phyloP scores from a whole-genome alignment of 2,329 filamentous ascomycete species.

The Dendryphion nanum region DNA sequence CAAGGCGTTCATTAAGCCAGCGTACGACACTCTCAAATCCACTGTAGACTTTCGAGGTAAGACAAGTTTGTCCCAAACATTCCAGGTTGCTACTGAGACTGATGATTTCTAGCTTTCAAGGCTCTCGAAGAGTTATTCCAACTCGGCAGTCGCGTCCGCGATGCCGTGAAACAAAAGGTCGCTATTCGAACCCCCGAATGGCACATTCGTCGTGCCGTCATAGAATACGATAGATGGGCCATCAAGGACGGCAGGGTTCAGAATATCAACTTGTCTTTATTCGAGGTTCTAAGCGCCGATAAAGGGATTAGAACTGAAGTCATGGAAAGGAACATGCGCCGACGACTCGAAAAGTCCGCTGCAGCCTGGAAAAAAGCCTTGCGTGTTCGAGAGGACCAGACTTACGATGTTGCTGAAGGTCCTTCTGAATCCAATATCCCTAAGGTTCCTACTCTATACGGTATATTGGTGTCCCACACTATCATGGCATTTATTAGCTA shows the following conservation, averaged over 20 bases:
- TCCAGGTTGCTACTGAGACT: constrained; percentile 5
- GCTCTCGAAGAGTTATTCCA: constrained; percentile 51
- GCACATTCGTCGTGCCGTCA: constrained; percentile 44
- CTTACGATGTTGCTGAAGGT: background rate
- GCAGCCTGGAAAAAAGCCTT: constrained; percentile 43
- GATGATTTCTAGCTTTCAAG: constrained; percentile 44
- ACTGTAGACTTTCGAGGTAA: constrained; percentile 22
- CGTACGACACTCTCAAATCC: constrained; percentile 27
- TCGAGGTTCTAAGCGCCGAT: constrained; percentile 46
- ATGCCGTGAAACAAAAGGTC: constrained; percentile 43
- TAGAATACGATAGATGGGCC: constrained; percentile 55
- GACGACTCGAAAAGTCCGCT: constrained; percentile 45
- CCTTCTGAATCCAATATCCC: constrained; percentile 6
- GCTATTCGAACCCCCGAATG: constrained; percentile 34
- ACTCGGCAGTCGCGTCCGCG: constrained; percentile 52
- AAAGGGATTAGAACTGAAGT: constrained; percentile 37
- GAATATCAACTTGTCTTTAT: constrained; percentile 41
- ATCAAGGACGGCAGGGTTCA: constrained; percentile 49
- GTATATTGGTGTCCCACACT: constrained; percentile 53
- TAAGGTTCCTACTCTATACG: constrained; percentile 51
- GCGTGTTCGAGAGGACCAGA: constrained; percentile 14
- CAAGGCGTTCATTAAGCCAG: constrained; percentile 47
- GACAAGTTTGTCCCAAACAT: constrained; percentile 1
- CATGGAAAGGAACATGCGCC: constrained; percentile 44
- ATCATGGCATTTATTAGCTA: constrained; percentile 55